Evolutionary conservation across 176 grass and related monocot genomes (phyloP).

Genomic region (Oryza brachyantha): DNA sequence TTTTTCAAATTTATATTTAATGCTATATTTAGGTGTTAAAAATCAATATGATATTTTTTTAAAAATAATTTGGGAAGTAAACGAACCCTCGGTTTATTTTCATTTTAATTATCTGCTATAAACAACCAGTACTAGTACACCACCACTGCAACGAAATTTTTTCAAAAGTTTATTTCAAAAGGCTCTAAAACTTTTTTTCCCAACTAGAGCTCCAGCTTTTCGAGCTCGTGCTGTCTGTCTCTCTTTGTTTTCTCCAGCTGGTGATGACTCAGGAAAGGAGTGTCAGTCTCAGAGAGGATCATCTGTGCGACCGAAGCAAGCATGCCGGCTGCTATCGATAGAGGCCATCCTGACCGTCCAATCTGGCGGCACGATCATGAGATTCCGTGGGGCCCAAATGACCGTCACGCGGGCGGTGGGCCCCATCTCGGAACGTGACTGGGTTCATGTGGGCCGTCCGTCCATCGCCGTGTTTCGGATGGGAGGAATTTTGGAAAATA

Average conservation of each 20-base stretch:
- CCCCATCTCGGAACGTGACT: not conserved
- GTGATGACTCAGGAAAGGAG: not conserved
- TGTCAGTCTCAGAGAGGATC: not conserved
- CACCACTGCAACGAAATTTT: too few species aligned
- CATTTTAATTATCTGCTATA: not conserved
- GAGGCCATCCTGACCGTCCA: not conserved
- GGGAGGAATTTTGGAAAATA: too few species aligned
- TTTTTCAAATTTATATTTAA: too few species aligned
- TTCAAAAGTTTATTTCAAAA: conserved; percentile 23
- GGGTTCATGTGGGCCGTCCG: not conserved
- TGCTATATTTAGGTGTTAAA: too few species aligned
- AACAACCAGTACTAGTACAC: too few species aligned
- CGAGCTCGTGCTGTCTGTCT: not conserved
- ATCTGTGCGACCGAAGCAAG: not conserved
- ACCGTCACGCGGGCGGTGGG: not conserved
- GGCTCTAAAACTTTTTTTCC: not conserved
- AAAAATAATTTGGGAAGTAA: too few species aligned
- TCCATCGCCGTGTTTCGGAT: not conserved
- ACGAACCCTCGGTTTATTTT: not conserved
- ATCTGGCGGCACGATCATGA: not conserved
- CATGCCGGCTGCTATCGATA: not conserved
- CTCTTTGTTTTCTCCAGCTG: not conserved
- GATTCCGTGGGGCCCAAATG: not conserved
- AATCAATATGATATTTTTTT: too few species aligned
- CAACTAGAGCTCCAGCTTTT: not conserved